These are phyloP conservation scores for Phytophthora colocasiae DNA, from an alignment of 352 stramenopile species.

Conservation along the genomic window DNA sequence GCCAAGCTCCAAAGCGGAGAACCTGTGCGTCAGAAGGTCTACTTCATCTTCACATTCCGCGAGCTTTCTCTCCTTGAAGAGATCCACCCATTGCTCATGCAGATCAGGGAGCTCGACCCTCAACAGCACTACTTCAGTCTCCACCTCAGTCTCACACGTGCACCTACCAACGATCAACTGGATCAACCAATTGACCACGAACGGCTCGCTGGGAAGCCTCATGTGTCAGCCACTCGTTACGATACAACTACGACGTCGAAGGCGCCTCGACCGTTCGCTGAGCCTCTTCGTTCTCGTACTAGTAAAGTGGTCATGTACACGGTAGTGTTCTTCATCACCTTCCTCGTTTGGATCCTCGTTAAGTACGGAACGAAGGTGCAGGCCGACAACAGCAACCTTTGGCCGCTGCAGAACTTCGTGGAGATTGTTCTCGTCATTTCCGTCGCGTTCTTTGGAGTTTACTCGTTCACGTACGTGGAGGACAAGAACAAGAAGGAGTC, in stretches of 20 bases:
- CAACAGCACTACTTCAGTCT: slow-evolving; percentile 29
- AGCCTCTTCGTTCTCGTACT: slow-evolving; percentile 34
- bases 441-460: slow-evolving; percentile 17
- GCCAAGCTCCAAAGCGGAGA: slow-evolving; percentile 21
- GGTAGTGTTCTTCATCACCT: slow-evolving; percentile 22
- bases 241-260: slow-evolving; percentile 11
- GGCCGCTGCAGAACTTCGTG: slow-evolving; percentile 57
- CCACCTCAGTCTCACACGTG: slow-evolving; percentile 43
- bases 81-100: slow-evolving; percentile 44
- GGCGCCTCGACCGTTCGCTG: slow-evolving; percentile 31
- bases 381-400: slow-evolving; percentile 33
- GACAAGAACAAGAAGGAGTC: slow-evolving; percentile 17
- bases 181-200: slow-evolving; percentile 37
- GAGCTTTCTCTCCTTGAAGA: slow-evolving; percentile 51
- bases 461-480: slow-evolving; percentile 20
- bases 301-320: slow-evolving; percentile 34
- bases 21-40: slow-evolving; percentile 31
- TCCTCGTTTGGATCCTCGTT: slow-evolving; percentile 42
- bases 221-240: slow-evolving; percentile 11
- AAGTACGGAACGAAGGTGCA: slow-evolving; percentile 37
- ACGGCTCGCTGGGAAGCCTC: slow-evolving; percentile 14
- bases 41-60: slow-evolving; percentile 56
- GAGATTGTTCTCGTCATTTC: slow-evolving; percentile 34
- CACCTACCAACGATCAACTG: slow-evolving; percentile 24
- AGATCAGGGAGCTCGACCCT: slow-evolving; percentile 41